Evolutionary conservation across 805 yeast genomes (phyloP).

Genomic region (Ogataea pignaliae): DNA sequence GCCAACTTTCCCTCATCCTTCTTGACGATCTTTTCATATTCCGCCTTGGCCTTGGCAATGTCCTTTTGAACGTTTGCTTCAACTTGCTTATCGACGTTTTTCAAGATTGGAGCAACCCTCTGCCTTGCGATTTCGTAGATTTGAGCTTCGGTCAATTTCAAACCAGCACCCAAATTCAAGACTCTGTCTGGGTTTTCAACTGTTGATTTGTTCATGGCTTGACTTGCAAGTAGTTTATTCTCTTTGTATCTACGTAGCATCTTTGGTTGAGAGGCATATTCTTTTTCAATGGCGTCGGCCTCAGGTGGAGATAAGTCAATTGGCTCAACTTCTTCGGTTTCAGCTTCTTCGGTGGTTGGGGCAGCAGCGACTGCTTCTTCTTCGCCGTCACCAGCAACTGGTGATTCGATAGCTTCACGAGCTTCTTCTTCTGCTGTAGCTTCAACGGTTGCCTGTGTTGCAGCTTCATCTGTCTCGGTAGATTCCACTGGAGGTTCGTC

Average conservation of each 20-base stretch:
- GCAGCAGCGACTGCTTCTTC: conserved; percentile 5
- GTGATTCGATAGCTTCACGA: conserved; percentile 6
- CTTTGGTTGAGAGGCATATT: conserved; percentile 42
- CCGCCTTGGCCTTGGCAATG: conserved; percentile 33
- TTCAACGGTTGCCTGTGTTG: conserved; percentile 10
- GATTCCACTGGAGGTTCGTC: conserved; percentile 8
- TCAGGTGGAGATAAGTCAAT: conserved; percentile 25
- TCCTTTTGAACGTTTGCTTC: conserved; percentile 40
- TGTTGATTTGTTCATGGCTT: conserved; percentile 37
- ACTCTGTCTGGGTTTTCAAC: conserved; percentile 47
- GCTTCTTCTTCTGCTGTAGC: conserved; percentile 10
- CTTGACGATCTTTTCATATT: conserved; percentile 32
- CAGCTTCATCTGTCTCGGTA: conserved; percentile 5
- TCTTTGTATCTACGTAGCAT: conserved; percentile 45
- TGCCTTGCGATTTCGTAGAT: conserved; percentile 50
- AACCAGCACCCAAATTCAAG: conserved; percentile 50
- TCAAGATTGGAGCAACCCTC: conserved; percentile 52
- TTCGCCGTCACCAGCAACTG: too few species aligned
- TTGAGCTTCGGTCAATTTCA: conserved; percentile 50
- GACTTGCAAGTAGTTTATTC: conserved; percentile 43
- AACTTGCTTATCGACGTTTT: conserved; percentile 47
- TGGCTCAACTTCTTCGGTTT: conserved; percentile 12
- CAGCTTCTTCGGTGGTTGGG: conserved; percentile 26
- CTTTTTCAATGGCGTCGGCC: conserved; percentile 35
- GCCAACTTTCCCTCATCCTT: conserved; percentile 29